These are phyloP conservation scores for Penicillium sp. DNA, from an alignment of 2,329 filamentous ascomycete species.

Conservation along the genomic window DNA sequence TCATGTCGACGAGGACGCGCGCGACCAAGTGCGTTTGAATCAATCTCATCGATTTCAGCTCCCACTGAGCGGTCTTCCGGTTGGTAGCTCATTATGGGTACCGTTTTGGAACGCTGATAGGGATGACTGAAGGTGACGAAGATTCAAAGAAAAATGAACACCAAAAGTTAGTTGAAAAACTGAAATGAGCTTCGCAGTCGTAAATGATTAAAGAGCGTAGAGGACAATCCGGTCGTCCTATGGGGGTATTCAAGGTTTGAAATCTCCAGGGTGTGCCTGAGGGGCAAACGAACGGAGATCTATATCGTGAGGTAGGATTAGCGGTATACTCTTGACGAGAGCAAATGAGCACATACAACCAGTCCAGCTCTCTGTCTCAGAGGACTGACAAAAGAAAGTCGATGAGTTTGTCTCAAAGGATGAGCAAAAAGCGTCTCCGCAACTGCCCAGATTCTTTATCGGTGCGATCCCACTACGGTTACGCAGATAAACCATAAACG, in stretches of 20 bases:
- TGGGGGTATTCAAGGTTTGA: constrained; percentile 10
- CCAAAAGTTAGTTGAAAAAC: constrained; percentile 2
- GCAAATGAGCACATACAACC: constrained; percentile 17
- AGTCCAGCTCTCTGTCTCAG: constrained; percentile 24
- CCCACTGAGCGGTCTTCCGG: constrained; percentile 18
- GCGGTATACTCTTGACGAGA: neutral
- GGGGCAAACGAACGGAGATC: constrained; percentile 30
- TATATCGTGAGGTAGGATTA: constrained; percentile 11
- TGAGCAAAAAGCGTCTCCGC: constrained; percentile 23
- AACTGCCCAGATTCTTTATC: constrained; percentile 28
- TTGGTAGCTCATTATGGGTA: constrained; percentile 69
- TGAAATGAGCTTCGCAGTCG: constrained; percentile 6
- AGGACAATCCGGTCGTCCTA: constrained; percentile 26
- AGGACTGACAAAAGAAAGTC: constrained; percentile 24
- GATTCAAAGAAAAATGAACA: constrained; percentile 4
- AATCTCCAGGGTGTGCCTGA: constrained; percentile 28
- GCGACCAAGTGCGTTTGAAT: constrained; percentile 55
- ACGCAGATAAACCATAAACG: constrained; percentile 23
- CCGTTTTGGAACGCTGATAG: constrained; percentile 67
- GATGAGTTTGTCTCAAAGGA: constrained; percentile 15
- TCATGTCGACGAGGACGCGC: constrained; percentile 69
- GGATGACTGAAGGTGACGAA: constrained; percentile 4
- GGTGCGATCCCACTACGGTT: constrained; percentile 35
- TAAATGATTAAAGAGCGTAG: constrained; percentile 27
- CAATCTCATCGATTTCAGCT: constrained; percentile 67